Evolutionary conservation across 208 protist genomes (phyloP).

Genomic region (Angomonas desouzai): DNA sequence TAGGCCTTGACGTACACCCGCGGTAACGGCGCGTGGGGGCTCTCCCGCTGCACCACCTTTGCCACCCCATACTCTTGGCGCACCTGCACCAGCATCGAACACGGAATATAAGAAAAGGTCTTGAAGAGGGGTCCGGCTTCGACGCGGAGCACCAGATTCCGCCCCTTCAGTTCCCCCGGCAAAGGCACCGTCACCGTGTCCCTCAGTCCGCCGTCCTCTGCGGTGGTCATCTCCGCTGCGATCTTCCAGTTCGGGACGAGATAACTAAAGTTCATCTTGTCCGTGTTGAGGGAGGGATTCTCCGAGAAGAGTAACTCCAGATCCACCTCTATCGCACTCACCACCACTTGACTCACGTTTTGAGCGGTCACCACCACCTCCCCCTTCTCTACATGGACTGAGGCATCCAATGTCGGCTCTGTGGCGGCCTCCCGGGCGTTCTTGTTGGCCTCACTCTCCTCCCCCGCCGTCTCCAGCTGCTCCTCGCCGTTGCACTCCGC

Average conservation of each 20-base stretch:
- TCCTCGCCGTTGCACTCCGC: conserved; percentile 12
- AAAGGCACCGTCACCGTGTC: background rate
- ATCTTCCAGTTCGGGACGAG: background rate
- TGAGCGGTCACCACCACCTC: background rate
- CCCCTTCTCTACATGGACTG: background rate
- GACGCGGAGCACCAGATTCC: conserved; percentile 12
- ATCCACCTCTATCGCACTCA: conserved; percentile 16
- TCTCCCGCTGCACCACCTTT: background rate
- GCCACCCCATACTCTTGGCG: conserved; percentile 6
- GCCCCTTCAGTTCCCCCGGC: background rate
- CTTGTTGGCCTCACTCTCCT: conserved; percentile 8
- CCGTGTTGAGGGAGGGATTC: background rate
- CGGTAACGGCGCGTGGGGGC: background rate
- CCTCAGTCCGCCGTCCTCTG: background rate
- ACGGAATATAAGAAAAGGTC: conserved; percentile 14
- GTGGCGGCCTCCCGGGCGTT: background rate
- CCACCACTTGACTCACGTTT: background rate
- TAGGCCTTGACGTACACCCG: conserved; percentile 17
- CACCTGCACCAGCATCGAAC: conserved; percentile 11
- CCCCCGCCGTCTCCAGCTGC: background rate
- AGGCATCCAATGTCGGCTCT: conserved; percentile 11
- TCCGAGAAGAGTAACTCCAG: conserved; percentile 6
- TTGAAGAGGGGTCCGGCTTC: background rate
- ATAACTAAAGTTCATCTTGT: conserved; percentile 10
- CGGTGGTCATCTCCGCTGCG: background rate